Evolutionary conservation across 164 flowering plant genomes (phyloP), one percentile per base, ranked within the genome.

Genomic region (Vitis rupestris): DNA sequence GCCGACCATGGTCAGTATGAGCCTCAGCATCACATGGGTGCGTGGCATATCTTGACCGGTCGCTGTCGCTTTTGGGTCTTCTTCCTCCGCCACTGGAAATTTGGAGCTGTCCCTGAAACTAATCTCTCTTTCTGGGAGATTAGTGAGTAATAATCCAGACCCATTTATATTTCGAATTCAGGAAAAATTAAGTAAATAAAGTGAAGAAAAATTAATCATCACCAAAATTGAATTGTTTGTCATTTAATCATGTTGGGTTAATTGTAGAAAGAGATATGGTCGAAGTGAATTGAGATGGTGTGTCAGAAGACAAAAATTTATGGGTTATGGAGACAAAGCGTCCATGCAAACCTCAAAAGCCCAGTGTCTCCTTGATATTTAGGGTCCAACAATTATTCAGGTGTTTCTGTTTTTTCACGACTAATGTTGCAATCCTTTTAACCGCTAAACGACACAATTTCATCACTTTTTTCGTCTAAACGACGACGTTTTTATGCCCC

Each of bases 1-100:
- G 51, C 87, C 83, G 14, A 88, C 90, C 73, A 86, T 75, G 14
- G 68, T 76, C 4, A 88, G 75, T 59, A 86, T 86, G 4, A 84
- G 80, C 47, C 77, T 74, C 6, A 81, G 55, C 83, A 86, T 80
- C 29, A 86, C 86, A 2, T 68, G 1, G 1, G 87, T 68, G 56
- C 61, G 64, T 16, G 88, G 89, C 90, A 86, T 84, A 61, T 80
- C 78, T 63, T 85, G 86, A 47, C 67, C 68, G 12, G 48, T 61
- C 11, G 31, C 16, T 9, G 60, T 50, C 1, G 9, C 66, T 60
- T 74, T 72, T 2, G 50, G 52, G 2, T 44, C 72, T 53, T 59
- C 72, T 15, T 70, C 83, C 67, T 74, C 76, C 10, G 60, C 56
- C 65, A 53, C 66, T n/a, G 78, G 63, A 47, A 73, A 54, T 65